Percentiles rank a stretch among this genome's conserved stretches.
phyloP scores from a whole-genome alignment of 441 rosid genomes.

The Breynia disticha region DNA sequence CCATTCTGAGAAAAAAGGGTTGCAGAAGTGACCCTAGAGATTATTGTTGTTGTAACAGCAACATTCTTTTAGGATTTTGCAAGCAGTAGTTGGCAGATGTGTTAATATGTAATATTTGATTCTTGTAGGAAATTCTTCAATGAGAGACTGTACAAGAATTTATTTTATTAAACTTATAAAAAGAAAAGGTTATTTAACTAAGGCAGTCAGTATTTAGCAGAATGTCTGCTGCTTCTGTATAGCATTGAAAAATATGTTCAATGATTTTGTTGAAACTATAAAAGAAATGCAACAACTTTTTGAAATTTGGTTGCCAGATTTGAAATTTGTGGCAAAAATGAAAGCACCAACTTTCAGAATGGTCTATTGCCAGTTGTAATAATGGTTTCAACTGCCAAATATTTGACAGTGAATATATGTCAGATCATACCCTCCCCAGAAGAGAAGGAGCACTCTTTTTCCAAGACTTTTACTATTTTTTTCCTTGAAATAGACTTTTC shows the following conservation, averaged over 20 bases:
- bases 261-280: background rate
- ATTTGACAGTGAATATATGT: background rate
- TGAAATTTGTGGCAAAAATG: background rate
- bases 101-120: slow-evolving; percentile 16
- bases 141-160: slow-evolving; percentile 6
- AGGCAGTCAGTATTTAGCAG: too few relatives aligned
- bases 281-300: too few relatives aligned
- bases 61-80: background rate
- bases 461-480: too few relatives aligned
- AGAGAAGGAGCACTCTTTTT: too few relatives aligned
- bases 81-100: background rate
- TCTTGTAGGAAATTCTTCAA: slow-evolving; percentile 18
- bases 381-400: too few relatives aligned
- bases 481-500: too few relatives aligned
- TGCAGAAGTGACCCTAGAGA: background rate
- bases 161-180: slow-evolving; percentile 1
- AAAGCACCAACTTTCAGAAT: background rate
- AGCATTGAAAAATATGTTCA: background rate
- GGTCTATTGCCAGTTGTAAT: background rate
- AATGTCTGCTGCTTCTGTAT: background rate
- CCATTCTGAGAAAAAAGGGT: background rate
- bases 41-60: background rate
- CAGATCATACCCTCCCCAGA: background rate
- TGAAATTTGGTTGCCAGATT: background rate
- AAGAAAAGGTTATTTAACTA: too few relatives aligned